A percentile compares a stretch with the other conserved stretches of the same genome.
These are phyloP conservation scores for Barnettozyma vustinii DNA, from an alignment of 805 yeast species.

Conservation along the genomic window DNA sequence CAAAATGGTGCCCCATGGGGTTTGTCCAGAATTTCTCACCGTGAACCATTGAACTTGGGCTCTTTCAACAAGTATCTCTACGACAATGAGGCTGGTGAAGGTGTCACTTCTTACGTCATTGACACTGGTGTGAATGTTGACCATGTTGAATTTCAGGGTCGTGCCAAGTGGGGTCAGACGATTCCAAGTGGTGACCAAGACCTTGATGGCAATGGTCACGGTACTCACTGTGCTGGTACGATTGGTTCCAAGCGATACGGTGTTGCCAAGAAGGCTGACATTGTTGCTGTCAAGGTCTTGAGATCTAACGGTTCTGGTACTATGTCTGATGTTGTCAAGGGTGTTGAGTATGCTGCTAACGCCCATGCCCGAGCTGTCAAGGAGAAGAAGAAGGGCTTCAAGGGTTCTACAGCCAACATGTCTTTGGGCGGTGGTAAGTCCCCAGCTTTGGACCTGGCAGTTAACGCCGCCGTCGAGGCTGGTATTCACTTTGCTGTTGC, in stretches of 20 bases:
- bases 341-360: conserved; percentile 79
- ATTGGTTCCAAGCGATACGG: conserved; percentile 78
- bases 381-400: conserved; percentile 56
- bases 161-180: conserved; percentile 85
- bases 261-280: conserved; percentile 73
- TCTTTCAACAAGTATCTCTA: conserved; percentile 69
- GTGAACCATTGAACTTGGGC: conserved; percentile 61
- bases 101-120: conserved; percentile 80
- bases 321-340: conserved; percentile 79
- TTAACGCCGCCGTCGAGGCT: conserved; percentile 80
- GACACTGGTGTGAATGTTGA: conserved; percentile 82
- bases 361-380: conserved; percentile 53
- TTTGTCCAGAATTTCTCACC: conserved; percentile 82
- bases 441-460: conserved; percentile 80
- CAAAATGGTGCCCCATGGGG: conserved; percentile 95
- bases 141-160: conserved; percentile 75
- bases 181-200: conserved; percentile 68
- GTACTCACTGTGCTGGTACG: conserved; percentile 97
- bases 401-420: conserved; percentile 88
- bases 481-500: conserved; percentile 94
- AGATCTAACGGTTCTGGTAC: conserved; percentile 79
- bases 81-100: conserved; percentile 71
- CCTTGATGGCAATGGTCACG: conserved; percentile 87
- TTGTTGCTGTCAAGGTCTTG: conserved; percentile 81
- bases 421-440: conserved; percentile 93